Conservation (phyloP, 371 early-diverging fungal genomes). For the Cokeromyces recurvatus region DNA sequence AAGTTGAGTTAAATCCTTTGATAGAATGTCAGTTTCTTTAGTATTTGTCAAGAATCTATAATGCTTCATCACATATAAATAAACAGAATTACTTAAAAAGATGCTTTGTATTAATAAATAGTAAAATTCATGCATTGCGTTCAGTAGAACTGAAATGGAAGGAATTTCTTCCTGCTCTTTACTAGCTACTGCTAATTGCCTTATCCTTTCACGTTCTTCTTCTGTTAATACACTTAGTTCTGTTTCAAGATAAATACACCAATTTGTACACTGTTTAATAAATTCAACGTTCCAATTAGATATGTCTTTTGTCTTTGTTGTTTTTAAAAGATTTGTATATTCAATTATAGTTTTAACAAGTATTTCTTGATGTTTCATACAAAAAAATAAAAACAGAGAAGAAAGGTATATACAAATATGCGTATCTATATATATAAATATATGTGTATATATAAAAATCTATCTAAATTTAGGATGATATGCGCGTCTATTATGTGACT, state of each 20-base stretch:
- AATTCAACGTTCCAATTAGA: slow-evolving; percentile 22
- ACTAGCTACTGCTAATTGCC: slow-evolving; percentile 7
- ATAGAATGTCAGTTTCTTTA: background rate
- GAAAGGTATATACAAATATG: too few relatives aligned
- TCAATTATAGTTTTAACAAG: slow-evolving; percentile 18
- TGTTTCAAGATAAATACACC: slow-evolving; percentile 33
- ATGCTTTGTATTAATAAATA: slow-evolving; percentile 18
- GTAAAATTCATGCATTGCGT: slow-evolving; percentile 25
- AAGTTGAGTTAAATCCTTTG: slow-evolving; percentile 7
- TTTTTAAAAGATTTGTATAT: slow-evolving; percentile 17
- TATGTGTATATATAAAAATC: too few relatives aligned
- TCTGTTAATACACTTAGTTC: slow-evolving; percentile 16
- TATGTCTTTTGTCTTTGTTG: slow-evolving; percentile 17
- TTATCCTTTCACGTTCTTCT: slow-evolving; percentile 3
- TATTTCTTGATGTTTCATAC: background rate
- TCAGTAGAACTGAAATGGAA: slow-evolving; percentile 4
- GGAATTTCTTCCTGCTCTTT: slow-evolving; percentile 6
- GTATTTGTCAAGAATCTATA: slow-evolving; percentile 21
- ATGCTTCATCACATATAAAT: slow-evolving; percentile 18
- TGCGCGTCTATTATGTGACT: too few relatives aligned
- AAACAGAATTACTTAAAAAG: slow-evolving; percentile 18
- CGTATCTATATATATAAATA: too few relatives aligned
- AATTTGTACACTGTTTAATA: slow-evolving; percentile 19
- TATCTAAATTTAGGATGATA: too few relatives aligned
- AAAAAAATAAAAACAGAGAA: background rate